Conservation (phyloP, 306 rosid species). For the Medicago ruthenica region DNA sequence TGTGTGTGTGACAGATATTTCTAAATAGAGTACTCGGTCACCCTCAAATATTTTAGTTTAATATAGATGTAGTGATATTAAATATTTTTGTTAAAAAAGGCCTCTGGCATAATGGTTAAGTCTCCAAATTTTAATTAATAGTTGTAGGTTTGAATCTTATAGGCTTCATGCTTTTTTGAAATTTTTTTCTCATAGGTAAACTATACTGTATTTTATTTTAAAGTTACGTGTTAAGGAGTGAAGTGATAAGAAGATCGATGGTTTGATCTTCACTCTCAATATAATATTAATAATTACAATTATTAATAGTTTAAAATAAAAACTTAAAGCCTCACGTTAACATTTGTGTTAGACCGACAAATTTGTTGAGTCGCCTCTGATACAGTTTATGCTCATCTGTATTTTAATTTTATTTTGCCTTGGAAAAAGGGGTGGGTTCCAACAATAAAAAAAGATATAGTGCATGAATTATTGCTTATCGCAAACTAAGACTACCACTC, state of each 20-base stretch:
- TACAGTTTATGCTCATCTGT: neutral
- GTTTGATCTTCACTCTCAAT: too few species aligned
- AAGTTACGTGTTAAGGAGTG: too few species aligned
- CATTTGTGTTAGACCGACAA: neutral
- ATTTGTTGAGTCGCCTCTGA: neutral
- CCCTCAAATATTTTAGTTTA: too few species aligned
- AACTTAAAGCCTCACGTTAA: neutral
- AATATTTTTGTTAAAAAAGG: neutral
- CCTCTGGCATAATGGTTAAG: neutral
- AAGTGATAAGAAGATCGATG: too few species aligned
- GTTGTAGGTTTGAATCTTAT: too few species aligned
- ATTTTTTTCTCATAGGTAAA: too few species aligned
- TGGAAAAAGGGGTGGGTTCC: neutral
- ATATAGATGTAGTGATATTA: too few species aligned
- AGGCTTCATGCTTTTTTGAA: neutral
- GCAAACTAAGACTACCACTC: slow-evolving; percentile 40
- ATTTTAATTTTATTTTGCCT: slow-evolving; percentile 16
- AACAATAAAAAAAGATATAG: neutral
- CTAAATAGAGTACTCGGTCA: too few species aligned
- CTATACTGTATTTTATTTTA: too few species aligned
- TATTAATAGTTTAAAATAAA: too few species aligned
- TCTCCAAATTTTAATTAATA: neutral
- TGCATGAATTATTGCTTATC: slow-evolving; percentile 35
- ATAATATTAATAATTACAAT: too few species aligned
- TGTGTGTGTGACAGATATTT: too few species aligned